Percentiles rank a stretch among this genome's conserved stretches.
Conservation (phyloP, 73 alveolate species). For the Paramecium sexaurelia region DNA sequence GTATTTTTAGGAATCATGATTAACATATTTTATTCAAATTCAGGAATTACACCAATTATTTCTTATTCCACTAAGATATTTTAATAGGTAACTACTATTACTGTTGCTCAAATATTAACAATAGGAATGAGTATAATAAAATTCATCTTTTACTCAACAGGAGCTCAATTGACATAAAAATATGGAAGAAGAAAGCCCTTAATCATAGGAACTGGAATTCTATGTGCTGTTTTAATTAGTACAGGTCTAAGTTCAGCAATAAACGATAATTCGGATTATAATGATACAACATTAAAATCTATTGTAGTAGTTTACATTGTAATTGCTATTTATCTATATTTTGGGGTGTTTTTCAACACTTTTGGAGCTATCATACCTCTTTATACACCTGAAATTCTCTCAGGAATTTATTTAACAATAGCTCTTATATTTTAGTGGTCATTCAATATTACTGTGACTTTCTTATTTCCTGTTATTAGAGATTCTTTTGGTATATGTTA, state of each 20-base stretch:
- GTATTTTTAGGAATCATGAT: conserved; percentile 22
- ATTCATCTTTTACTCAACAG: conserved; percentile 34
- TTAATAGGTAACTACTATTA: background rate
- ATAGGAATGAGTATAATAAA: conserved; percentile 33
- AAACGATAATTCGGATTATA: background rate
- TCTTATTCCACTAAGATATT: conserved; percentile 32
- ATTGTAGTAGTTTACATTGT: background rate
- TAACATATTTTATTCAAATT: conserved; percentile 21
- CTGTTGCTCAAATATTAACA: background rate
- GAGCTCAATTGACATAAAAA: conserved; percentile 13
- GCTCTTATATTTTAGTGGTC: conserved; percentile 33
- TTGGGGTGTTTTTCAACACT: conserved; percentile 40
- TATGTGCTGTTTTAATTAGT: background rate
- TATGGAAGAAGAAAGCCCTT: conserved; percentile 32
- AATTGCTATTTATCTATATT: conserved; percentile 8
- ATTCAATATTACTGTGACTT: conserved; percentile 9
- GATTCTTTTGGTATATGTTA: conserved; percentile 23
- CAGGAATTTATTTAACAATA: background rate
- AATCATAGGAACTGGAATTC: conserved; percentile 3
- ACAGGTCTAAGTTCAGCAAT: background rate
- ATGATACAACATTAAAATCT: conserved; percentile 45
- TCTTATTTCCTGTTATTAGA: conserved; percentile 11
- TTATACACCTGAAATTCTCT: conserved; percentile 36
- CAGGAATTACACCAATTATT: conserved; percentile 23
- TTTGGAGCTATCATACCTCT: conserved; percentile 45